A percentile compares a stretch with the other conserved stretches of the same genome.
These are phyloP conservation scores for Termitomyces sp. DNA, from an alignment of 768 basidiomycete genomes.

Conservation along the genomic window DNA sequence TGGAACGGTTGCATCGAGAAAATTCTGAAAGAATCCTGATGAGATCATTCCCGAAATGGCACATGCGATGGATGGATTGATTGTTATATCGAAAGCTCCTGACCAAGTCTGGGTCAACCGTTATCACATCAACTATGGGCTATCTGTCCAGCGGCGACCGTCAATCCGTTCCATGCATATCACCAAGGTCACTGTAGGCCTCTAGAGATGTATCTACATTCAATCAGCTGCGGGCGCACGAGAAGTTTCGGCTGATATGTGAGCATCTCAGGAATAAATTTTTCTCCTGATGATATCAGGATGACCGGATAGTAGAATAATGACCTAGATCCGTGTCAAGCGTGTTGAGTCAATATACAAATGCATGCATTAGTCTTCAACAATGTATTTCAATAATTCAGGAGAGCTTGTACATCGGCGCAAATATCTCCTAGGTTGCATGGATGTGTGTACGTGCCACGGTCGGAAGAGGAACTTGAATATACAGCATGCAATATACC, in stretches of 20 bases:
- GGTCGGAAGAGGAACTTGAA: neutral
- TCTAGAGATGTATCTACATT: neutral
- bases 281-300: neutral
- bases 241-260: no score
- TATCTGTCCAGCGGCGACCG: neutral
- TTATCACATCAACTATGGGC: neutral
- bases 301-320: neutral
- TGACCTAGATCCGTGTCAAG: neutral
- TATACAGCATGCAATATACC: no score
- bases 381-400: neutral
- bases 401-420: neutral
- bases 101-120: neutral
- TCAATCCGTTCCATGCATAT: neutral
- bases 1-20: neutral
- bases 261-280: neutral
- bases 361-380: neutral
- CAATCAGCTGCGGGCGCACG: neutral
- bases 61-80: neutral
- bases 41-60: neutral
- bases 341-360: neutral
- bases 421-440: neutral
- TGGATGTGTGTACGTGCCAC: no score
- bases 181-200: neutral
- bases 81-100: neutral
- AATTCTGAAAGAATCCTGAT: neutral